Base-by-base conservation (phyloP, 1,284 basidiomycete genomes). In the Cutaneotrichosporon sp. region DNA sequence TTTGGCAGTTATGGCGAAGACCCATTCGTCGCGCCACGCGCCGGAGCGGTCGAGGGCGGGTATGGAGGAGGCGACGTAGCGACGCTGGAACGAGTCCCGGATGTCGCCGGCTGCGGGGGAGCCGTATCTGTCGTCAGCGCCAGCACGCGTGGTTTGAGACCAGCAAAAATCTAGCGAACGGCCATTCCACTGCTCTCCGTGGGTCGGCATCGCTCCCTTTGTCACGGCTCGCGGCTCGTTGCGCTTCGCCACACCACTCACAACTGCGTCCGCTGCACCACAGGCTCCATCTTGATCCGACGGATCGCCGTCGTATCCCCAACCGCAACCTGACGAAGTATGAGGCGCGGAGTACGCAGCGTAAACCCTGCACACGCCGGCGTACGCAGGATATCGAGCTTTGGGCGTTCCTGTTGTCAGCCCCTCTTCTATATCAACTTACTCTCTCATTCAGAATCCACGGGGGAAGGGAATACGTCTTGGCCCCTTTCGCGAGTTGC, bases 261-360 rank as follows among this genome's bases (percentile, higher is more conserved):
- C 74, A 80, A 60, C 64, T 80, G 78, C 2, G 78, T 78, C 56
- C 69, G 72, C 66, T 80, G 76, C 10, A 80, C 78, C 5, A 72
- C 63, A 0, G 78, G 78, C 64, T 80, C 78, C 62, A 66, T 76
- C 70, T 80, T 80, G 62, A 80, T 80, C 62, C 70, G 65, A 42
- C 72, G 64, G 49, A 80, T 74, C 11, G 66, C 73, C 1, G 67
- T 68, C 50, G 70, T 66, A 69, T 80, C 78, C 0, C 69, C 70
- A 1, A 65, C 30, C 40, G 69, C 63, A 14, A 76, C 73, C 52
- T 73, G 76, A 7, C 78, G 66, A 3, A 80, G 65, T 3, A 60
- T 14, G 3, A 77, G 65, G 5, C 78, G 65, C 26, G 70, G 66
- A 2, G 76, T 80, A 0, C 59, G 32, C n/a, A 80, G 69, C 22